Evolutionary conservation across 331 rosid species (phyloP).

Genomic region (Malus hybrid): DNA sequence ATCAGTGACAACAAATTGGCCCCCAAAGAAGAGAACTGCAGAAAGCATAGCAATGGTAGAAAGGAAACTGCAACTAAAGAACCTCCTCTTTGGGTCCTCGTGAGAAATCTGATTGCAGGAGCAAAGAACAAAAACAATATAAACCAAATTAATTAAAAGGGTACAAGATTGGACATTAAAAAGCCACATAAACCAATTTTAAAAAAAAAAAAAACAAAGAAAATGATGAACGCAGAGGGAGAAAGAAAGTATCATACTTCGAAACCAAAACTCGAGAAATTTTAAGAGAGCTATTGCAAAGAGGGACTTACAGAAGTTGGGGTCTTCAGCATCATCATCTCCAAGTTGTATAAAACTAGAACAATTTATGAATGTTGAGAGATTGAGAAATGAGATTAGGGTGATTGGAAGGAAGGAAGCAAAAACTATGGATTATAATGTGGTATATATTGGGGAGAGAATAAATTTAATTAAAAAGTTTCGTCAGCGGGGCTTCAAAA

Average conservation of each 20-base stretch:
- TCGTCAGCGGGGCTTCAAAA: background rate
- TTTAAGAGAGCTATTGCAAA: background rate
- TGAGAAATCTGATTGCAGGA: background rate
- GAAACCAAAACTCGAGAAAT: background rate
- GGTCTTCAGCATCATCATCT: background rate
- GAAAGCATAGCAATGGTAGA: constrained; percentile 12
- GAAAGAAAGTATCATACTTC: background rate
- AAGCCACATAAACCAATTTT: background rate
- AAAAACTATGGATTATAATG: background rate
- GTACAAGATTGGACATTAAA: background rate
- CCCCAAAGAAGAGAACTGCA: constrained; percentile 21
- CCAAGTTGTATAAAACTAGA: background rate
- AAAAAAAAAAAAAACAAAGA: background rate
- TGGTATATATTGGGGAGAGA: background rate
- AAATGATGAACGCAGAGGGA: background rate
- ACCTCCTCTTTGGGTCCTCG: constrained; percentile 6
- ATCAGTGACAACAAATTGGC: constrained; percentile 16
- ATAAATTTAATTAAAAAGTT: background rate
- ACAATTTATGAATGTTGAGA: background rate
- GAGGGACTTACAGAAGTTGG: background rate
- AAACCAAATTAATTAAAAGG: background rate
- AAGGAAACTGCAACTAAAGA: constrained; percentile 9
- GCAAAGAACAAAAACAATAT: background rate
- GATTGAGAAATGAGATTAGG: background rate
- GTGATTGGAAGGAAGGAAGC: background rate